Percentiles rank a stretch among this genome's conserved stretches.
Evolutionary conservation across 106 monocot species (phyloP).

Genomic region (Acanthochlamys bracteata): DNA sequence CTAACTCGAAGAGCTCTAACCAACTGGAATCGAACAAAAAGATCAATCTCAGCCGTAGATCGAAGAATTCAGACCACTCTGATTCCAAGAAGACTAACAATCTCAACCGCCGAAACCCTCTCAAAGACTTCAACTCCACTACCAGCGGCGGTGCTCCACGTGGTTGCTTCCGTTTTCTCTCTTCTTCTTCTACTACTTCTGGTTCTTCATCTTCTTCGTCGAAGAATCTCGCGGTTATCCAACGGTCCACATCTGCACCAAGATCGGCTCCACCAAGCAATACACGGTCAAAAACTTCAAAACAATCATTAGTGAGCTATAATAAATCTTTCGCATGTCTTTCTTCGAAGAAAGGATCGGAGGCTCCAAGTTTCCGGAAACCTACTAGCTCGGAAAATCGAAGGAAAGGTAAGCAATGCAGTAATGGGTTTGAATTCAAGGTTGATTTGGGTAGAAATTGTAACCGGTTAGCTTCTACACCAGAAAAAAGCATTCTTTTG

Average conservation of each 20-base stretch:
- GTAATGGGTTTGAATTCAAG: not conserved
- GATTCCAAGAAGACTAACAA: not conserved
- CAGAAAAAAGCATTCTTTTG: slow-evolving; percentile 11
- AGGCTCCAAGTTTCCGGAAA: not conserved
- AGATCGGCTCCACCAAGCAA: slow-evolving; percentile 1
- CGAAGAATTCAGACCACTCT: slow-evolving; percentile 1
- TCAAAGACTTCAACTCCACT: slow-evolving; percentile 25
- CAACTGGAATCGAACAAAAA: no score
- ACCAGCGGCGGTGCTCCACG: not conserved
- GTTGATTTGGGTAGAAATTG: slow-evolving; percentile 8
- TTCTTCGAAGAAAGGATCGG: not conserved
- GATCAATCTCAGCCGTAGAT: slow-evolving; percentile 14
- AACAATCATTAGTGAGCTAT: no score
- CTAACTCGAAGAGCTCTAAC: no score
- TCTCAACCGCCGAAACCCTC: slow-evolving; percentile 10
- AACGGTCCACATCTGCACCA: slow-evolving; percentile 4
- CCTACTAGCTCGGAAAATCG: slow-evolving; percentile 8
- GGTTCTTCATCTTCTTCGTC: no score
- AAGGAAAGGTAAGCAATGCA: not conserved
- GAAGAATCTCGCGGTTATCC: no score
- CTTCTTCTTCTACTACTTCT: slow-evolving; percentile 9
- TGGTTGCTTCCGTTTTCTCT: slow-evolving; percentile 12
- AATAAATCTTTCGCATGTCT: no score
- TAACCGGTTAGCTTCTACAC: slow-evolving; percentile 9
- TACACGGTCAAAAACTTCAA: not conserved